phyloP scores from a whole-genome alignment of 2,329 filamentous ascomycete species.

The Camillea tinctor region DNA sequence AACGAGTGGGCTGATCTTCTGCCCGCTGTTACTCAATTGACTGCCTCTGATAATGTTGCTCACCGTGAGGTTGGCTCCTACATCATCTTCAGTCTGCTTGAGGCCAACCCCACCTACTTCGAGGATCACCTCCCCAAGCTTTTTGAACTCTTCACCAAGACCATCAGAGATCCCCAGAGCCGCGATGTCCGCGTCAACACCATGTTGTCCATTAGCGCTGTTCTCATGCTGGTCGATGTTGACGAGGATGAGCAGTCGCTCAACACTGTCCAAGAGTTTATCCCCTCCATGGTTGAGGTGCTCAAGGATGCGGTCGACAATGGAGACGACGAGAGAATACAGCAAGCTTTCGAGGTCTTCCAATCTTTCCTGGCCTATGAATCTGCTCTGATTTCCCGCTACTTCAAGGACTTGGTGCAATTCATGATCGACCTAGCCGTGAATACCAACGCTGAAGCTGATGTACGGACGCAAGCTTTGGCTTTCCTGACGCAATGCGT shows the following conservation, averaged over 20 bases:
- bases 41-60: constrained; percentile 69
- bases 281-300: constrained; percentile 86
- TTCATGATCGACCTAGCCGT: constrained; percentile 90
- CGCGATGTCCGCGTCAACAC: constrained; percentile 93
- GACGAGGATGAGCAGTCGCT: constrained; percentile 79
- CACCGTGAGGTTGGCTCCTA: constrained; percentile 91
- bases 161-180: constrained; percentile 87
- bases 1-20: constrained; percentile 84
- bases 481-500: constrained; percentile 93
- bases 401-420: constrained; percentile 85
- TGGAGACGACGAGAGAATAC: constrained; percentile 81
- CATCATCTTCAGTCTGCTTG: constrained; percentile 88
- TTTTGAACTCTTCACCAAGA: constrained; percentile 79
- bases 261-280: constrained; percentile 71
- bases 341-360: constrained; percentile 94
- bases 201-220: constrained; percentile 81
- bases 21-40: constrained; percentile 74
- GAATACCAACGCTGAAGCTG: constrained; percentile 76
- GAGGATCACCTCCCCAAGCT: constrained; percentile 76
- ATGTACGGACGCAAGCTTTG: constrained; percentile 84
- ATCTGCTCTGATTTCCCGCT: constrained; percentile 74
- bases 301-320: constrained; percentile 80
- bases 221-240: constrained; percentile 83
- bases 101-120: constrained; percentile 83
- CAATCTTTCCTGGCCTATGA: constrained; percentile 92